Conservation (phyloP, 169 alveolate species). For the Cryptosporidium ubiquitum region DNA sequence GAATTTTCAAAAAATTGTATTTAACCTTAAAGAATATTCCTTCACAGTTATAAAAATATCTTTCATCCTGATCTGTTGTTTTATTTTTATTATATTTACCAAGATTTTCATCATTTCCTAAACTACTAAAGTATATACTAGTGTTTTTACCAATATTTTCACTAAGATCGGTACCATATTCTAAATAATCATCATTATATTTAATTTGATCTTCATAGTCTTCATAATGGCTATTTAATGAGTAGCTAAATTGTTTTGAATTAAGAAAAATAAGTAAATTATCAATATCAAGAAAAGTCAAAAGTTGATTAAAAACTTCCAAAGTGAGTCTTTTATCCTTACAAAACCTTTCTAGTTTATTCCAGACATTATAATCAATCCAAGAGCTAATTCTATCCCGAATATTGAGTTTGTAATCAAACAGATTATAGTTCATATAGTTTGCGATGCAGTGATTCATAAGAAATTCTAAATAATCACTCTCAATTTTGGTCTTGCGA, state of each 20-base stretch:
- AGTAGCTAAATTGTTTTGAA: not conserved
- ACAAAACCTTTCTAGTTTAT: constrained; percentile 18
- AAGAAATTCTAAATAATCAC: constrained; percentile 8
- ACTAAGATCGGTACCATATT: not conserved
- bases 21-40: not conserved
- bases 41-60: not conserved
- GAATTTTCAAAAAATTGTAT: not conserved
- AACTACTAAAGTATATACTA: not conserved
- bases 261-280: constrained; percentile 5
- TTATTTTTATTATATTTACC: not conserved
- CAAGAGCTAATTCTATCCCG: constrained; percentile 5
- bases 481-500: not conserved
- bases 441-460: constrained; percentile 12
- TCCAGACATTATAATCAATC: constrained; percentile 17
- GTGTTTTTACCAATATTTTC: not conserved
- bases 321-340: not conserved
- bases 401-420: not conserved
- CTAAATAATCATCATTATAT: not conserved
- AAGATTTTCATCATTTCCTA: not conserved
- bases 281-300: not conserved
- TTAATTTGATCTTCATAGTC: not conserved
- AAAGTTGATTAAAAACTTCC: not conserved
- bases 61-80: not conserved
- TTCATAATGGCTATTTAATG: not conserved
- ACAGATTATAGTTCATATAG: constrained; percentile 19